phyloP scores from a whole-genome alignment of 2,329 filamentous ascomycete genomes.

The Beauveria rudraprayagi region DNA sequence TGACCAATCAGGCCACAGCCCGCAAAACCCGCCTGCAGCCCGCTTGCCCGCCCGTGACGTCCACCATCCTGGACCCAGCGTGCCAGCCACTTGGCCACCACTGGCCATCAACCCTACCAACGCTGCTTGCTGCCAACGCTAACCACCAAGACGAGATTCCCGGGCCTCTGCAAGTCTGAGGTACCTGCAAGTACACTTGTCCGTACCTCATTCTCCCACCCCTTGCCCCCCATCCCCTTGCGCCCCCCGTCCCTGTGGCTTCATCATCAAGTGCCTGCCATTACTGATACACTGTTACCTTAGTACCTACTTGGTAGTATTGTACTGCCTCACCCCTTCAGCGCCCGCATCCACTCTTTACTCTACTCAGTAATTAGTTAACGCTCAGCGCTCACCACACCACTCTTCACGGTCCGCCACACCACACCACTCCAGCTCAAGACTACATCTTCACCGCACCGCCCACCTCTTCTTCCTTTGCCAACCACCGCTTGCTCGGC shows the following conservation, averaged over 20 bases:
- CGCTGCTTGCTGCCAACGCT: background rate
- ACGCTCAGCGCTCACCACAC: background rate
- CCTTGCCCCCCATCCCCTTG: too few relatives aligned
- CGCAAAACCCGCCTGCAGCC: background rate
- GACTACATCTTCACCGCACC: constrained; percentile 12
- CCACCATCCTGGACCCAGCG: background rate
- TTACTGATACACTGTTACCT: background rate
- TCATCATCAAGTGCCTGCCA: background rate
- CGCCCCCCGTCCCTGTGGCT: background rate
- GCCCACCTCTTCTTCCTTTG: constrained; percentile 7
- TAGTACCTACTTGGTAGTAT: too few relatives aligned
- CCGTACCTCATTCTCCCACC: background rate
- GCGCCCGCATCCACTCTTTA: too few relatives aligned
- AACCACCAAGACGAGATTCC: background rate
- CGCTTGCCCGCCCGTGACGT: constrained; percentile 6
- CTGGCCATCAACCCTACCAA: background rate
- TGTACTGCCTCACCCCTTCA: too few relatives aligned
- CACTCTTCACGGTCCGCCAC: background rate
- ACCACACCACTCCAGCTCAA: background rate
- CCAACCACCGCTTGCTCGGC: constrained; percentile 11
- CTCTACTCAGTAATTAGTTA: too few relatives aligned
- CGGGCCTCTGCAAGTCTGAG: background rate
- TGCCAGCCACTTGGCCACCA: background rate
- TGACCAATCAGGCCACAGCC: background rate
- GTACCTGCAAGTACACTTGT: background rate